Base-by-base conservation (phyloP, 768 basidiomycete species). In the Boletus subparvulus region DNA sequence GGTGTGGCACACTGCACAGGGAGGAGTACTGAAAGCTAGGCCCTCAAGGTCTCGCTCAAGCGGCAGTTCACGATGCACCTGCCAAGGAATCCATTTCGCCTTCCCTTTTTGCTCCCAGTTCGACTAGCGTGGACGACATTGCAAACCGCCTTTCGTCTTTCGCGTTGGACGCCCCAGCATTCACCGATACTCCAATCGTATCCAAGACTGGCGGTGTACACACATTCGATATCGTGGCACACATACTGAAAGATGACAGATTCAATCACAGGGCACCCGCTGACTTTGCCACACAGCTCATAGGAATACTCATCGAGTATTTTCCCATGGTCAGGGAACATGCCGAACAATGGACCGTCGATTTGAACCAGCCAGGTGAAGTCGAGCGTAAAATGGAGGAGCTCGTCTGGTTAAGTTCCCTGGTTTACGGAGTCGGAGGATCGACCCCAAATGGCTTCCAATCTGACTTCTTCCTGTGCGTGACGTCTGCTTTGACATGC, bases 331-430 rank as follows among this genome's bases (percentile, higher is more conserved):
- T 71, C 17, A 52, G 19, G 48, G 56, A 54, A 17, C 33, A 72
- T 45, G 77, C 71, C 16, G 68, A 68, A 10, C 61, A 74, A 42
- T 85, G 83, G 83, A 75, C 67, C 4, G 44, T 78, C 21, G 70
- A 81, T 53, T 54, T 69, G 41, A 54, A 58, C 36, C 57, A 73
- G 51, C 61, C 75, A 39, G 61, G 71, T 33, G 74, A 78, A 59
- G 61, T 84, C 7, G 74, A 77, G n/a, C 67, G 73, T 17, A 89
- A 87, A 67, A 74, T 85, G 26, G 84, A 85, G 59, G 87, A 91
- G 61, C 60, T 91, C 5, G 64, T 73, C 6, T 90, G 86, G 83
- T 69, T 79, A 17, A 78, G 74, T 42, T 72, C 73, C 0, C 53
- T 87, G n/a, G 60, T 85, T 21, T 90, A 84, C 58, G 83, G 78